Percentiles rank a stretch among this genome's conserved stretches.
Conservation (phyloP, 2,329 filamentous ascomycete genomes). For the Cercospora sp. region DNA sequence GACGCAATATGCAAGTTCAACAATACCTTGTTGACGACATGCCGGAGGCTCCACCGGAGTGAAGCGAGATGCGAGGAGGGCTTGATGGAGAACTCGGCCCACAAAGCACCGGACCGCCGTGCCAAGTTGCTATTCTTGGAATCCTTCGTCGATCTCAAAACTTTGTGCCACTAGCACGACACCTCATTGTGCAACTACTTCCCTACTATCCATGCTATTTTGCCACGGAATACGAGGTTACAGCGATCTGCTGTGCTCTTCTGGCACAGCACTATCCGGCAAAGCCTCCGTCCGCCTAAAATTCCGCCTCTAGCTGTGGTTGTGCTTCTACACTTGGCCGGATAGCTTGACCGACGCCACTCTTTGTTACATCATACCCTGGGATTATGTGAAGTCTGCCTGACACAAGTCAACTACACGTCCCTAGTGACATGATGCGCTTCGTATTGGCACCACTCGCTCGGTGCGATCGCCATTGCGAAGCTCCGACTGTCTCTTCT, state of each 20-base stretch:
- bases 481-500: background rate
- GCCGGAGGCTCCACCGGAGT: background rate
- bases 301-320: background rate
- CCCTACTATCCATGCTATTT: background rate
- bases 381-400: constrained; percentile 1
- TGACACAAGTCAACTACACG: background rate
- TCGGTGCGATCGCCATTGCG: background rate
- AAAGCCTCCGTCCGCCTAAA: background rate
- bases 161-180: background rate
- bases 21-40: background rate
- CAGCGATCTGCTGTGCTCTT: background rate
- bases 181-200: constrained; percentile 6
- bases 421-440: background rate
- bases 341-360: constrained; percentile 2
- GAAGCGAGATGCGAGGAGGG: background rate
- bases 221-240: constrained; percentile 1
- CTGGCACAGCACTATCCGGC: background rate
- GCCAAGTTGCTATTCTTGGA: constrained; percentile 13
- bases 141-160: constrained; percentile 7
- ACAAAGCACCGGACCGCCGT: background rate
- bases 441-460: background rate
- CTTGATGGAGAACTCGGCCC: constrained; percentile 1
- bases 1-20: background rate
- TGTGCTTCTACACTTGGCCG: background rate
- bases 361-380: constrained; percentile 11